Percentiles rank a stretch among this genome's conserved stretches.
Conservation (phyloP, 805 yeast species). For the Nematodospora valgi region DNA sequence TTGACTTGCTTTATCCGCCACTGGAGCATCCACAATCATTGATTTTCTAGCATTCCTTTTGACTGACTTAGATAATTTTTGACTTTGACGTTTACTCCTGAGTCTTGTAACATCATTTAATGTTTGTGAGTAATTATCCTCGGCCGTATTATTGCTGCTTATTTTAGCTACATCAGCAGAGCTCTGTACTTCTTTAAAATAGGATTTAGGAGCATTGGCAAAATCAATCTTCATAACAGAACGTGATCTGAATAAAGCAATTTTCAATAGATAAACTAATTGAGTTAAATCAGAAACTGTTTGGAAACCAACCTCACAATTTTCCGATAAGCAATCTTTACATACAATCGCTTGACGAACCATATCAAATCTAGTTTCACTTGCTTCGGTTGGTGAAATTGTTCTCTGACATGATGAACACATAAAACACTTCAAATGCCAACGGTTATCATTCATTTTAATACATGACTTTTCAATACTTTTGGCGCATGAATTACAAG, state of each 20-base stretch:
- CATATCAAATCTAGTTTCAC: constrained; percentile 46
- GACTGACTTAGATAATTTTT: constrained; percentile 49
- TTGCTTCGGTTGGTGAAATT: constrained; percentile 28
- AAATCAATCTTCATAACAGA: constrained; percentile 47
- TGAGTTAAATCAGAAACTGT: constrained; percentile 70
- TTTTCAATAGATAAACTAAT: constrained; percentile 70
- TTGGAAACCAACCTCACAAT: constrained; percentile 52
- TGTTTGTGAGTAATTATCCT: constrained; percentile 61
- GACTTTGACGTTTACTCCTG: constrained; percentile 68
- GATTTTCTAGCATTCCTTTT: constrained; percentile 66
- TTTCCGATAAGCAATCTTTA: constrained; percentile 51
- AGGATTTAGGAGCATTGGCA: constrained; percentile 2
- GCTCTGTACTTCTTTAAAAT: too few species aligned
- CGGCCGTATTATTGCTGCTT: neutral
- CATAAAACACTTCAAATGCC: constrained; percentile 77
- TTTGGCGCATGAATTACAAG: constrained; percentile 66
- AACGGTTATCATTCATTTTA: constrained; percentile 54
- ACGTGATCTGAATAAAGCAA: constrained; percentile 75
- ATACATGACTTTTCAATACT: constrained; percentile 85
- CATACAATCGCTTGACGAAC: constrained; percentile 45
- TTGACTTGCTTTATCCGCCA: constrained; percentile 36
- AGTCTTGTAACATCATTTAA: constrained; percentile 73
- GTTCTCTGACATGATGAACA: constrained; percentile 58
- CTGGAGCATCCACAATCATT: constrained; percentile 60
- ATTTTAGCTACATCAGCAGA: neutral